Evolutionary conservation across 139 green algal genomes (phyloP).

Genomic region (Tetraselmis chui): DNA sequence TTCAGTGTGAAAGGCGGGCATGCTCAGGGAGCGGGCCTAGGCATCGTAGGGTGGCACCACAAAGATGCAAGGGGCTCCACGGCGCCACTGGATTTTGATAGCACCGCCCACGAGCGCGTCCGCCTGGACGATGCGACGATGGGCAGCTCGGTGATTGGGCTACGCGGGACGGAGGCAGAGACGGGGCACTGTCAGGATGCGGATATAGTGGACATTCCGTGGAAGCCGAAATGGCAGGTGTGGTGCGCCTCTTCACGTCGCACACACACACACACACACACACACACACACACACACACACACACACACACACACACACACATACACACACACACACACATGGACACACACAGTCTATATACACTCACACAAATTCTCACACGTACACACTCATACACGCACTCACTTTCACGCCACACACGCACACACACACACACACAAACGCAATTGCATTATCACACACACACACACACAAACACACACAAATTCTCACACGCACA

Average conservation of each 20-base stretch:
- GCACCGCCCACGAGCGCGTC: no score
- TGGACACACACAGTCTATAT: slow-evolving; percentile 5
- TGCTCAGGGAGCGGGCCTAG: not conserved
- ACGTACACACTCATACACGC: slow-evolving; percentile 8
- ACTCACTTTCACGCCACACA: slow-evolving; percentile 8
- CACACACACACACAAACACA: no score
- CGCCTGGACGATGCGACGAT: not conserved
- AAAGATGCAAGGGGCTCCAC: not conserved
- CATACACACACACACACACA: slow-evolving; percentile 12
- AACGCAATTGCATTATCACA: no score
- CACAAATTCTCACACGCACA: slow-evolving; percentile 9
- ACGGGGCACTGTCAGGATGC: not conserved
- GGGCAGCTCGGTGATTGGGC: no score
- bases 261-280: slow-evolving; percentile 13
- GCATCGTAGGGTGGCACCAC: not conserved
- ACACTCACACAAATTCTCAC: slow-evolving; percentile 8
- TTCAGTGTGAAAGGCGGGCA: not conserved
- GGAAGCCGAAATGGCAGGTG: not conserved
- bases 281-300: slow-evolving; percentile 13
- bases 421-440: no score
- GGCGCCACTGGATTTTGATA: not conserved
- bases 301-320: slow-evolving; percentile 13
- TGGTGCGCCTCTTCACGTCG: no score
- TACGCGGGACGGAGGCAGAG: not conserved
- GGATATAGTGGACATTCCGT: not conserved